These are phyloP conservation scores for Pelargonium nanum DNA, from an alignment of 345 rosid genomes.

Conservation along the genomic window DNA sequence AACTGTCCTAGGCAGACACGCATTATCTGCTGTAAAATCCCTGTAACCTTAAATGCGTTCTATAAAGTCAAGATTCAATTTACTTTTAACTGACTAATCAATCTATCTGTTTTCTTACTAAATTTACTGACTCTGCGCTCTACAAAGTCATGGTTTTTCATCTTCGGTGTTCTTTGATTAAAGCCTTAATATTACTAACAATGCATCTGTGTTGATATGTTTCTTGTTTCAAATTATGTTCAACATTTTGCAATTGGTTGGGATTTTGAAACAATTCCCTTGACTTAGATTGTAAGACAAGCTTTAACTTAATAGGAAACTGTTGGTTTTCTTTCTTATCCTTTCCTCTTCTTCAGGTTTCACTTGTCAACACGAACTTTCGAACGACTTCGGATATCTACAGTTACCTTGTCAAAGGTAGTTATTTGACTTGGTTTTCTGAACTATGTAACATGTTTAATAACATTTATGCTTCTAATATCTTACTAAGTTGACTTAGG, in stretches of 20 bases:
- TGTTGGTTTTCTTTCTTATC: neutral
- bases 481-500: constrained; percentile 25
- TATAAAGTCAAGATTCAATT: neutral
- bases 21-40: neutral
- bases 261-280: too few species aligned
- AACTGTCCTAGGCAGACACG: too few species aligned
- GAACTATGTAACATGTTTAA: neutral
- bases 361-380: constrained; percentile 69
- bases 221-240: neutral
- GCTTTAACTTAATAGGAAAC: neutral
- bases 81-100: neutral
- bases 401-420: constrained; percentile 70
- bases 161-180: neutral
- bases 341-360: constrained; percentile 34
- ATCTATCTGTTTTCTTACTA: too few species aligned
- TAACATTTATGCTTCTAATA: neutral
- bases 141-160: neutral
- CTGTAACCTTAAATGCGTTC: too few species aligned
- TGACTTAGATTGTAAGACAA: neutral
- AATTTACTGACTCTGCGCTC: too few species aligned
- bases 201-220: neutral
- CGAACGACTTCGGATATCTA: constrained; percentile 40
- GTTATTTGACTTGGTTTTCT: constrained; percentile 1
- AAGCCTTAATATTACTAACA: neutral
- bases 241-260: too few species aligned